Conservation (phyloP, 495 filamentous ascomycete species). For the Aspergillus wentii region DNA sequence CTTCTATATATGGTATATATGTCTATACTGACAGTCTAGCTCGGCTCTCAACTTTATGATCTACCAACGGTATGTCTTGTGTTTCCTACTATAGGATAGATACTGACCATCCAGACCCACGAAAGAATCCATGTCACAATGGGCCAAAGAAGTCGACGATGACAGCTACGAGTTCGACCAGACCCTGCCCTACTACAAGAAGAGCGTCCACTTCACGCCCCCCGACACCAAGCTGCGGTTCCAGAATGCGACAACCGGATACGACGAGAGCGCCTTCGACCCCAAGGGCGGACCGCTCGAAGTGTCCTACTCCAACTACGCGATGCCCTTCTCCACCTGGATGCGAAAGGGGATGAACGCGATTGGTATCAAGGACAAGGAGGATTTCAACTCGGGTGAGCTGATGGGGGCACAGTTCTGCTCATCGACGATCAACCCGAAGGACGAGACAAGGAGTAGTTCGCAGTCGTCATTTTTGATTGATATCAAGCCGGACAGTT, state of each 20-base stretch:
- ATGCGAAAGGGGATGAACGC: constrained; percentile 26
- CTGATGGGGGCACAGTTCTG: constrained; percentile 37
- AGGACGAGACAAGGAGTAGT: constrained; percentile 28
- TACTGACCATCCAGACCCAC: constrained; percentile 22
- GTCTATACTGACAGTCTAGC: background rate
- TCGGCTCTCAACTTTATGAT: constrained; percentile 50
- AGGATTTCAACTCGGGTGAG: constrained; percentile 37
- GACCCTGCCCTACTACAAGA: constrained; percentile 50
- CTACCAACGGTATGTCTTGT: constrained; percentile 31
- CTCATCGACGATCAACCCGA: constrained; percentile 32
- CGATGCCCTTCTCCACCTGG: constrained; percentile 37
- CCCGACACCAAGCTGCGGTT: constrained; percentile 33
- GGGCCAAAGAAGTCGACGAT: constrained; percentile 55
- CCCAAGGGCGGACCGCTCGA: constrained; percentile 37
- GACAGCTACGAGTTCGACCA: constrained; percentile 48
- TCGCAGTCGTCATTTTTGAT: constrained; percentile 31
- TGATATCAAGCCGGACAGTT: constrained; percentile 3
- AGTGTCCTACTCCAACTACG: constrained; percentile 48
- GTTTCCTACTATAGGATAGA: too few species aligned
- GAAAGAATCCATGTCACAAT: constrained; percentile 39
- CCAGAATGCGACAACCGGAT: constrained; percentile 41
- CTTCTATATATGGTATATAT: too few species aligned
- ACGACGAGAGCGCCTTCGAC: constrained; percentile 29
- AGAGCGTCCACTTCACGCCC: constrained; percentile 45
- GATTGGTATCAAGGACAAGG: constrained; percentile 29